Base-by-base conservation (phyloP, 208 protist genomes). In the Crithidia mellificae region DNA sequence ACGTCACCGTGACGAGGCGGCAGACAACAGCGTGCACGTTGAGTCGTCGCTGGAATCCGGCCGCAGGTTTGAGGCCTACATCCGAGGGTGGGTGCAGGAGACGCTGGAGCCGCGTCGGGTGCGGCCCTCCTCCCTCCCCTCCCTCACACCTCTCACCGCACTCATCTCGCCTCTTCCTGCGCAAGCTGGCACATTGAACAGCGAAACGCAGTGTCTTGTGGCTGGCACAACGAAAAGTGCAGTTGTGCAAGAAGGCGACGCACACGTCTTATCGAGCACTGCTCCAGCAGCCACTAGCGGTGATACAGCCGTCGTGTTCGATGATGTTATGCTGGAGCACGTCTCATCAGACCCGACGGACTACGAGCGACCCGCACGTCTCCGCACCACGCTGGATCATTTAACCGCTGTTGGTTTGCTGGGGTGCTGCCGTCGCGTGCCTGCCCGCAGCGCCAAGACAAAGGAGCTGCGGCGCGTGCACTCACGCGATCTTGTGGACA, bases 381-480 rank as follows among this genome's bases (percentile, higher is more conserved):
- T 91, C n/a, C 38, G 78, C 52, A 72, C 72, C 29, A 89, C 87
- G 7, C 30, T 92, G 3, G 81, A 81, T 20, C 91, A 96, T 52
- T 72, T 96, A 14, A 43, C 58, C 14, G 85, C 81, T 0, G 66
- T 87, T 19, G 87, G 86, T 12, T 63, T 96, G 0, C 50, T 93
- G 1, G 12, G 22, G 2, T 68, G 73, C 43, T 96, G 91, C 49
- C 63, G 44, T 19, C 73, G 65, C 27, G 38, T 96, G 14, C 68
- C 66, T 0, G 64, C 77, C 4, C 74, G 81, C 24, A 27, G 36
- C 15, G 93, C 89, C 8, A 85, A 75, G 34, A 86, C 80, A 17
- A 77, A 77, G 34, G 90, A 97, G 63, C 78, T 97, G 22, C 81
- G 77, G 8, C 87, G 73, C 30, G 88, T 92, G 22, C 91, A 96